Percentiles rank a stretch among this genome's conserved stretches.
These are phyloP conservation scores for Ceratocystis colombiana DNA, from an alignment of 2,329 filamentous ascomycete species.

Conservation along the genomic window DNA sequence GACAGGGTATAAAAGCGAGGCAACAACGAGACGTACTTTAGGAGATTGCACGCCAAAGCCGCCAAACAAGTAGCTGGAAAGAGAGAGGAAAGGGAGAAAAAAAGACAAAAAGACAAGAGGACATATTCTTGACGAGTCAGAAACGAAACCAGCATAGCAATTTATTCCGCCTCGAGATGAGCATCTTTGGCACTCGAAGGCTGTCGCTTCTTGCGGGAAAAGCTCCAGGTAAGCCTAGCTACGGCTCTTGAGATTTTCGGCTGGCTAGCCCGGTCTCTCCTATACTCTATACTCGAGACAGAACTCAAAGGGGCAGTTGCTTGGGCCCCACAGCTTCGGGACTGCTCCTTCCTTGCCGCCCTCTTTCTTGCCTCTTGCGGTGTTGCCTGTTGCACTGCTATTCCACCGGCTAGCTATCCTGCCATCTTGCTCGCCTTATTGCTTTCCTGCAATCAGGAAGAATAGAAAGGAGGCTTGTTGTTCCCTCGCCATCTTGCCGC, in stretches of 20 bases:
- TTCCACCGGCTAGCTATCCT: not conserved
- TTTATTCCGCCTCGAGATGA: not conserved
- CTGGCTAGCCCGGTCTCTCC: not conserved
- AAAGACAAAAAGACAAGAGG: not conserved
- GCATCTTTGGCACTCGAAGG: conserved; percentile 11
- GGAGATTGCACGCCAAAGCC: not conserved
- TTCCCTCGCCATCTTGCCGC: not conserved
- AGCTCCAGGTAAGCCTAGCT: conserved; percentile 3
- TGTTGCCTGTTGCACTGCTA: not conserved
- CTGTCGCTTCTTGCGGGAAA: conserved; percentile 11
- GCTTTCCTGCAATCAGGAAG: not conserved
- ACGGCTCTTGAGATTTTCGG: not conserved
- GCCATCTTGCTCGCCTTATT: not conserved
- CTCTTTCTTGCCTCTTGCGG: not conserved
- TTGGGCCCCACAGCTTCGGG: not conserved
- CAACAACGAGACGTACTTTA: not conserved
- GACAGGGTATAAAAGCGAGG: not conserved
- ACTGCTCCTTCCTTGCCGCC: not conserved
- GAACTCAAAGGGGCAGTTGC: not conserved
- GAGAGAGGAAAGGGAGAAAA: not conserved
- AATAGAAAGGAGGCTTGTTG: not conserved
- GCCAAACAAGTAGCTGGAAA: not conserved
- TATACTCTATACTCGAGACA: not conserved
- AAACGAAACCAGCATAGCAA: not conserved
- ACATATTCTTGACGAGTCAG: not conserved